Conservation (phyloP, 148 eudicot species). For the Vaccinium darrowii region DNA sequence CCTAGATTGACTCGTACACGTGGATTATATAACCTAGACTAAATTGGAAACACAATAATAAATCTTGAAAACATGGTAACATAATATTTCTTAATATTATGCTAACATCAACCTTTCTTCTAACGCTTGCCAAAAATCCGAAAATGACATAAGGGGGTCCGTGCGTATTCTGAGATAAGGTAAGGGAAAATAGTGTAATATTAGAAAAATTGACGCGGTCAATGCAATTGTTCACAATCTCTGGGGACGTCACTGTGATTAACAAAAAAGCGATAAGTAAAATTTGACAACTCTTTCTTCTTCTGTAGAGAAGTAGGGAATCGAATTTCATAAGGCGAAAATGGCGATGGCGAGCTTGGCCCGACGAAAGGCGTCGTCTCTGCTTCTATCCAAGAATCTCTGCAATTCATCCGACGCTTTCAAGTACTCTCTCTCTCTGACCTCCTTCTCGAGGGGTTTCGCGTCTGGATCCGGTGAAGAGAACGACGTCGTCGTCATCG, state of each 20-base stretch:
- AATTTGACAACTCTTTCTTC: background rate
- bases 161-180: background rate
- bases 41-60: too few species aligned
- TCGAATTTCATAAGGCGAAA: conserved; percentile 7
- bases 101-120: background rate
- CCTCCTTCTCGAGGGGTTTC: conserved; percentile 54
- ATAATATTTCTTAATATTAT: too few species aligned
- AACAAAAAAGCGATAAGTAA: background rate
- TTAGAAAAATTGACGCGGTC: background rate
- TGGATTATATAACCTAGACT: too few species aligned
- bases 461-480: conserved; percentile 64
- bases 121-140: background rate
- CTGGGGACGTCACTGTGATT: background rate
- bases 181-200: background rate
- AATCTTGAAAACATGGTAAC: too few species aligned
- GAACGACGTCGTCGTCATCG: conserved; percentile 86
- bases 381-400: conserved; percentile 29
- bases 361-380: conserved; percentile 42
- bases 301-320: background rate
- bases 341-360: conserved; percentile 83
- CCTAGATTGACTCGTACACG: too few species aligned
- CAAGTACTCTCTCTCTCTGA: conserved; percentile 42
- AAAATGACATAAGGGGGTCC: background rate
- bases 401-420: conserved; percentile 32
- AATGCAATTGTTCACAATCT: background rate